Percentiles rank a stretch among this genome's conserved stretches.
These are phyloP conservation scores for Populus deltoides DNA, from an alignment of 345 rosid species.

Conservation along the genomic window DNA sequence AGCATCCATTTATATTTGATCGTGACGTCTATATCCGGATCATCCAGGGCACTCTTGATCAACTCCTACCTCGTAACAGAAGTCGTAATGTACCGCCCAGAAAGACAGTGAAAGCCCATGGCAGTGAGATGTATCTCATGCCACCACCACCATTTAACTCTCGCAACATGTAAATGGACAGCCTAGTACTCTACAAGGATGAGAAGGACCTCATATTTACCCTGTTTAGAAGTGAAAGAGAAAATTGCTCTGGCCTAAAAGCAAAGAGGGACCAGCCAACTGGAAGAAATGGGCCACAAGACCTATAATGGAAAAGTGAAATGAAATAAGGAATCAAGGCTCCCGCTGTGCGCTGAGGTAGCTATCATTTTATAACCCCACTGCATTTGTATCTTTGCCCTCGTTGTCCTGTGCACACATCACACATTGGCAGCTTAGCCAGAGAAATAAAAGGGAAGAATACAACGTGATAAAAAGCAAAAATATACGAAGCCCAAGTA, in stretches of 20 bases:
- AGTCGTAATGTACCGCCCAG: not conserved
- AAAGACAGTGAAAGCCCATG: not conserved
- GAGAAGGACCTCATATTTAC: conserved; percentile 9
- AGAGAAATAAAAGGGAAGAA: no score
- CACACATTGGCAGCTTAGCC: no score
- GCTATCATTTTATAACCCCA: conserved; percentile 5
- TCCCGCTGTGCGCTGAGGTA: conserved; percentile 4
- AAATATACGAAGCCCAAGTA: no score
- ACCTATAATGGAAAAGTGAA: not conserved
- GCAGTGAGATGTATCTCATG: not conserved
- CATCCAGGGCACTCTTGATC: no score
- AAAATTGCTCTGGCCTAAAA: not conserved
- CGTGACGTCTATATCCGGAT: no score
- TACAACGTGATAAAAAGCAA: no score
- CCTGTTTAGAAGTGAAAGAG: not conserved
- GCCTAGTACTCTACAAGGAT: not conserved
- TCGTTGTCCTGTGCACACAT: not conserved
- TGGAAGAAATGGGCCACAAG: conserved; percentile 26
- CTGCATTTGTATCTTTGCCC: not conserved
- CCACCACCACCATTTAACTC: not conserved
- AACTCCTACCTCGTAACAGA: not conserved
- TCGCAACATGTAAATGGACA: not conserved
- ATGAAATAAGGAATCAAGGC: not conserved
- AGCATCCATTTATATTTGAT: no score
- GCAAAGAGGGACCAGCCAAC: conserved; percentile 15